Percentiles rank a stretch among this genome's conserved stretches.
phyloP scores from a whole-genome alignment of 306 rosid genomes.

The Astragalus glycyphyllos region DNA sequence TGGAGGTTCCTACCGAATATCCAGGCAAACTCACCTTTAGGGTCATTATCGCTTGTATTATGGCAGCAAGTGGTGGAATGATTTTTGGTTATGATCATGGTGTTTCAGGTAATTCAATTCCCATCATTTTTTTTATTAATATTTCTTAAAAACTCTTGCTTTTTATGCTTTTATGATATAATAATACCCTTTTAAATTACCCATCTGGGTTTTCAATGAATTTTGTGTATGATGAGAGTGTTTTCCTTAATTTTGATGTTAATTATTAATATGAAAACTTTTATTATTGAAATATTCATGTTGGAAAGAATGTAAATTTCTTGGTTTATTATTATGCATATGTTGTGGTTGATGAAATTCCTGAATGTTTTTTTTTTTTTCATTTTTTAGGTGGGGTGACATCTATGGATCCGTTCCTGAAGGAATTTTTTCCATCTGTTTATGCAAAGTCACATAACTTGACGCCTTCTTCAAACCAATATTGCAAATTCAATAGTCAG shows the following conservation, averaged over 20 bases:
- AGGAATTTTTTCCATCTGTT: slow-evolving; percentile 66
- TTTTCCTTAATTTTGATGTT: neutral
- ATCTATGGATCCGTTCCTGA: slow-evolving; percentile 72
- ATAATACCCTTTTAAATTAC: neutral
- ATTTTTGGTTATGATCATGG: slow-evolving; percentile 91
- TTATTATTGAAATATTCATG: neutral
- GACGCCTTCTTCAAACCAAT: slow-evolving; percentile 55
- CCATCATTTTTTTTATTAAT: neutral
- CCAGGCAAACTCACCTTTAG: slow-evolving; percentile 61
- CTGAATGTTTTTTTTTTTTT: neutral
- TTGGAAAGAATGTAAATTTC: neutral
- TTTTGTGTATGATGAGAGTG: neutral
- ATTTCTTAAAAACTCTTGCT: neutral
- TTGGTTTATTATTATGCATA: slow-evolving; percentile 9
- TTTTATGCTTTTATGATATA: neutral
- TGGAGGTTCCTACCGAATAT: slow-evolving; percentile 44
- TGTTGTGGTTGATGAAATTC: slow-evolving; percentile 29
- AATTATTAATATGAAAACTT: neutral
- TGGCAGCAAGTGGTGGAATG: slow-evolving; percentile 75
- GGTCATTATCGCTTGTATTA: slow-evolving; percentile 59
- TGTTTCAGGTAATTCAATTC: slow-evolving; percentile 64
- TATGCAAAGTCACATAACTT: slow-evolving; percentile 45
- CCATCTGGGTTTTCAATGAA: slow-evolving; percentile 16
- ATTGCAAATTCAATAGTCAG: slow-evolving; percentile 76
- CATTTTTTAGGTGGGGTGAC: slow-evolving; percentile 87